Base-by-base conservation (phyloP, 169 alveolate genomes). In the Miamiensis avidus region DNA sequence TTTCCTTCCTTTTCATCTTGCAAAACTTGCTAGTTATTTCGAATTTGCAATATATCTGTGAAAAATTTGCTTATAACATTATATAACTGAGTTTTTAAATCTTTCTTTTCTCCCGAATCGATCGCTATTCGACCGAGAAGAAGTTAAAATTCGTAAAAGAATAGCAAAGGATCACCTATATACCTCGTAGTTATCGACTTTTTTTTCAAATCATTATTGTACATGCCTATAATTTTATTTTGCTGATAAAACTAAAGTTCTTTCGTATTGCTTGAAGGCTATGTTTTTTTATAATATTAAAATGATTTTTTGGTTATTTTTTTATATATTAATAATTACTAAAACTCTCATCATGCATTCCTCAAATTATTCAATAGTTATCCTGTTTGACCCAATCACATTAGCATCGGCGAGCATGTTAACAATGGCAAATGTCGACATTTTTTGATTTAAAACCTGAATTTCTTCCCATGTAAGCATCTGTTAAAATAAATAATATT, bases 81-180 rank as follows among this genome's bases (percentile, higher is more conserved):
- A 1, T 86, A 92, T 20, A 76, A 79, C 25, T 89, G 81, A 0
- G 31, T n/a, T 33, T 81, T 64, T 89, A 82, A 74, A 82, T 88
- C 74, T 89, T 81, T 29, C 84, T 83, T 28, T 29, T 82, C 32
- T 83, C 88, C 76, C 86, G 81, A 76, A 79, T 86, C 87, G 29
- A 74, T 74, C 11, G 93, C 90, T 34, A 91, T 91, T 76, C 91
- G 74, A 25, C 90, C 93, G 0, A 91, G 29, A 26, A 88, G 73
- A 69, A 91, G 89, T 69, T 89, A 28, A 79, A 91, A 89, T 75
- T 91, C 95, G 78, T 91, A 93, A 65, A 91, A 89, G 6, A 72
- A 72, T 0, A 91, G 31, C 33, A 76, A 76, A 27, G 95, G 95
- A 29, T 91, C 95, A 29, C 91, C 87, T 29, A 84, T 91, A 31